A percentile compares a stretch with the other conserved stretches of the same genome.
Evolutionary conservation across 2,329 filamentous ascomycete species (phyloP).

Genomic region (Calonectria multiphialidica): DNA sequence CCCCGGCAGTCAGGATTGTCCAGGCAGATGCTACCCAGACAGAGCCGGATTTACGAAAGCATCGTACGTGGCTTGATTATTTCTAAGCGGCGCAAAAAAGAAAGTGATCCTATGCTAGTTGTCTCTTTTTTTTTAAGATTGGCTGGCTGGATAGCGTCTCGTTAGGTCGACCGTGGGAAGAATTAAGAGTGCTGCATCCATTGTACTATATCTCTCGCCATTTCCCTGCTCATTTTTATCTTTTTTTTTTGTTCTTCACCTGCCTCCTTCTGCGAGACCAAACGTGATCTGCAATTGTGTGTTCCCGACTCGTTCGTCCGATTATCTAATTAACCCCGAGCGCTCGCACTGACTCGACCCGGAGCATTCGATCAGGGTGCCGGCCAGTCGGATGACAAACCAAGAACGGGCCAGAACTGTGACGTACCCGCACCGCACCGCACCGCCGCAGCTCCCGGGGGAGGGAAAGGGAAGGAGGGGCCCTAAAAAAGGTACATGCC

Average conservation of each 20-base stretch:
- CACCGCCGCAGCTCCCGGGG: not conserved
- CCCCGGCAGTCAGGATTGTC: not conserved
- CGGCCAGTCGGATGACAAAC: slow-evolving; percentile 12
- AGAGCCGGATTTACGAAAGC: not conserved
- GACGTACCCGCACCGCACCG: not conserved
- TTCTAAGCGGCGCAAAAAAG: slow-evolving; percentile 16
- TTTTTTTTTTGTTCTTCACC: too few species aligned
- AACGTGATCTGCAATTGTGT: too few species aligned
- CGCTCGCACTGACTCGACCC: not conserved
- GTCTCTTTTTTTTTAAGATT: not conserved
- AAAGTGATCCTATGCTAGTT: not conserved
- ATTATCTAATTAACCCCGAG: too few species aligned
- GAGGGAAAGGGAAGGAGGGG: too few species aligned
- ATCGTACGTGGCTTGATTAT: slow-evolving; percentile 25
- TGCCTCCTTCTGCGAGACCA: too few species aligned
- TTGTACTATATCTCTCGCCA: too few species aligned
- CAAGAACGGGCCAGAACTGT: not conserved
- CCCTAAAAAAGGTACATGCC: slow-evolving; percentile 12
- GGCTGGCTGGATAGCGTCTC: too few species aligned
- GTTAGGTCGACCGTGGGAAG: too few species aligned
- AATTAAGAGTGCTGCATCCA: too few species aligned
- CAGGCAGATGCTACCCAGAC: not conserved
- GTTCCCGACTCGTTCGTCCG: too few species aligned
- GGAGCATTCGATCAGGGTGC: not conserved
- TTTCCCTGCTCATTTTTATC: too few species aligned